Percentiles rank a stretch among this genome's conserved stretches.
Evolutionary conservation across 2,329 filamentous ascomycete genomes (phyloP).

Genomic region (Emmonsiellopsis sp.): DNA sequence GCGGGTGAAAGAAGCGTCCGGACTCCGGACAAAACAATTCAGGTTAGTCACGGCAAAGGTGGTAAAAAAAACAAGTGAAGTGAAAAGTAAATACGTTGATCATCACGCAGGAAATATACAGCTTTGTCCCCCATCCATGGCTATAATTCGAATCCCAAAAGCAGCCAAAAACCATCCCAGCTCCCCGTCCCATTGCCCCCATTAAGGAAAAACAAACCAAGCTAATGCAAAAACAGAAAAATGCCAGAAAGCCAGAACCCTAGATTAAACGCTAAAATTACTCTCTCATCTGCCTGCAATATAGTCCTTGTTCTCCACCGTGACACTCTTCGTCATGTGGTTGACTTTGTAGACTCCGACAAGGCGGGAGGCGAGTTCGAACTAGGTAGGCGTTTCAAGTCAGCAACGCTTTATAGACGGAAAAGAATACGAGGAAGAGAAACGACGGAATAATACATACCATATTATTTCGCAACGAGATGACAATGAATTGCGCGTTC

Average conservation of each 20-base stretch:
- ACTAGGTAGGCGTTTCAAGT: conserved; percentile 32
- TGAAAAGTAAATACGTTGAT: background rate
- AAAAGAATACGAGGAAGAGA: background rate
- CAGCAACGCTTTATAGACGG: background rate
- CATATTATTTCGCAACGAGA: conserved; percentile 98
- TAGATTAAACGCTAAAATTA: background rate
- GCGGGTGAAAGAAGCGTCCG: too few relatives aligned
- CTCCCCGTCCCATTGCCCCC: too few relatives aligned
- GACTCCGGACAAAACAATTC: too few relatives aligned
- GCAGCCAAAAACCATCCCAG: background rate
- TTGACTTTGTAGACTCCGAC: conserved; percentile 99
- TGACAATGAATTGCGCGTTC: conserved; percentile 98
- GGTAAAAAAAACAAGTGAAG: too few relatives aligned
- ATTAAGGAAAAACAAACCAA: background rate
- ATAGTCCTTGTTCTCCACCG: conserved; percentile 76
- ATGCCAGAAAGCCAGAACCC: background rate
- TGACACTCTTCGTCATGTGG: conserved; percentile 93
- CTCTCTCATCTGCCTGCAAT: conserved; percentile 31
- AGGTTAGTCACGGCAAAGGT: too few relatives aligned
- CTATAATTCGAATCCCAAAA: background rate
- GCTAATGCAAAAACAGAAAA: background rate
- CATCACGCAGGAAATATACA: background rate
- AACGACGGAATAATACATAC: conserved; percentile 16
- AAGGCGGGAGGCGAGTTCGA: conserved; percentile 88
- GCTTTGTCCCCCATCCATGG: background rate